Base-by-base conservation (phyloP, 148 eudicot species). In the Hydrangea macrophylla region DNA sequence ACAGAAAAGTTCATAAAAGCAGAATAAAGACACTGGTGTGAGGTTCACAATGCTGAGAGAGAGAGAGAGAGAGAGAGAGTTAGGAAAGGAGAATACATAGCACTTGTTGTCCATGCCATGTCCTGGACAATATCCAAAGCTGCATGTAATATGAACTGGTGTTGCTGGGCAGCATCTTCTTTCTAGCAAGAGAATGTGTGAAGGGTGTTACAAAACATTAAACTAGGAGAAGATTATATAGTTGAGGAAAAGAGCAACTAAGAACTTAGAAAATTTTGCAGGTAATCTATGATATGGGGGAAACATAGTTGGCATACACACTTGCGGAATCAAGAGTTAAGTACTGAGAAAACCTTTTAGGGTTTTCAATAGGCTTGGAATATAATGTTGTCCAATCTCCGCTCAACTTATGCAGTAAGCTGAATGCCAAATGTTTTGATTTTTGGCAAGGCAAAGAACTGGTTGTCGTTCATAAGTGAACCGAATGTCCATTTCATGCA, bases 71-170 rank as follows among this genome's bases (percentile, higher is more conserved):
- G 20, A 67, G 25, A 50, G 30, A 9, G 17, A 42, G 18, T 15
- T 3, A 0, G 11, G 53, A 64, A n/a, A 22, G 54, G 50, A 68
- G 56, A 90, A 86, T 72, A 94, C 96, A 95, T 95, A 31, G 99
- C 99, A 85, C 99, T 91, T 13, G 97, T 95, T 70, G 96, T 87
- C 99, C 99, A 94, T n/a, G 98, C 98, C 57, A 85, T 85, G 78
- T 92, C 98, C 80, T 92, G 96, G 74, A 92, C 94, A 76, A 92
- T 86, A 81, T 90, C 96, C 76, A 92, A 77, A 37, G 98, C 94
- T 23, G 96, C 96, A 73, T 93, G 96, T 58, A 93, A 71, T 68
- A 93, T 90, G 75, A 93, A 93, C 71, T 90, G 98, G 83, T 93
- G 96, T 79, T 86, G 90, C 28, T 89, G 96, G 48, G 96, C 92